Evolutionary conservation across 2,329 filamentous ascomycete genomes (phyloP).

Genomic region (Cordyceps fumosorosea): DNA sequence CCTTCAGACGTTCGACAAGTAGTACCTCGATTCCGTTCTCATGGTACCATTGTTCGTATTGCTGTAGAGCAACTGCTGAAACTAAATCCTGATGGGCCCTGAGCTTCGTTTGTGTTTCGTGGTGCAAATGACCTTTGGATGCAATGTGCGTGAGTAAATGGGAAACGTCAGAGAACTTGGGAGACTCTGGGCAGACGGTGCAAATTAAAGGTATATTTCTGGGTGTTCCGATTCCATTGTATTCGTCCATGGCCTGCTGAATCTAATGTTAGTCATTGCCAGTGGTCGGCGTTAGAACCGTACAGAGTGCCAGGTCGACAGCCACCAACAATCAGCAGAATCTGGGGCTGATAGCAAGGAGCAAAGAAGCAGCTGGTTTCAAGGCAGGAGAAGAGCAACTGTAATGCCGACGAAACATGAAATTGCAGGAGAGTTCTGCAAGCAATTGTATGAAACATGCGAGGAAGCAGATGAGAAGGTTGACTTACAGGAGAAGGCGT

Average conservation of each 20-base stretch:
- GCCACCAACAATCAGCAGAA: neutral
- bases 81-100: conserved; percentile 59
- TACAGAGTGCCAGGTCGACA: conserved; percentile 3
- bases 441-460: neutral
- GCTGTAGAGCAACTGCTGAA: conserved; percentile 55
- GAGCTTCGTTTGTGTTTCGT: conserved; percentile 76
- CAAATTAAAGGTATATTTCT: conserved; percentile 63
- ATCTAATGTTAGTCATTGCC: conserved; percentile 4
- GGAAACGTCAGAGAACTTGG: conserved; percentile 81
- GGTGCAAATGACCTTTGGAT: conserved; percentile 85
- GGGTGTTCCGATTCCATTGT: conserved; percentile 13
- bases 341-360: conserved; percentile 14
- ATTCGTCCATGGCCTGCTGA: conserved; percentile 31
- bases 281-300: neutral
- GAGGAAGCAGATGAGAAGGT: conserved; percentile 1
- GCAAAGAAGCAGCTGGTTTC: conserved; percentile 9
- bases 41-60: conserved; percentile 75
- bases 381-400: conserved; percentile 23
- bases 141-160: conserved; percentile 88
- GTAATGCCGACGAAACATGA: neutral
- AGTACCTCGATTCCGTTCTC: conserved; percentile 63
- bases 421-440: conserved; percentile 15
- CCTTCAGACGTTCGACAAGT: conserved; percentile 69
- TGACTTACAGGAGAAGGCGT: conserved; percentile 8
- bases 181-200: conserved; percentile 73